Percentiles rank a stretch among this genome's conserved stretches.
Evolutionary conservation across 2,329 filamentous ascomycete genomes (phyloP).

Genomic region (Cercospora sp.): DNA sequence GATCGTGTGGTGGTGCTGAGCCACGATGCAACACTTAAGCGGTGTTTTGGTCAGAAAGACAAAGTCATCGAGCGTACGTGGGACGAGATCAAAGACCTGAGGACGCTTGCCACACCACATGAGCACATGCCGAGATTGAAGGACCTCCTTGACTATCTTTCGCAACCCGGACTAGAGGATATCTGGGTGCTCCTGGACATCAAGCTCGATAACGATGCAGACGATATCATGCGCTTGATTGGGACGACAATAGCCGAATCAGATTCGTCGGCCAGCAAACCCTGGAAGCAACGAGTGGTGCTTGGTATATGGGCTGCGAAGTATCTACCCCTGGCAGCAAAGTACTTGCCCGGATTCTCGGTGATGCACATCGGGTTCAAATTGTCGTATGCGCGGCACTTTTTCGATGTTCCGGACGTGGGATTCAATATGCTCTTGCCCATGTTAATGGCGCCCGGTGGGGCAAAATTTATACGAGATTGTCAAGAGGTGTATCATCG

Average conservation of each 20-base stretch:
- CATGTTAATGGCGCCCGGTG: conserved; percentile 67
- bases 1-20: conserved; percentile 79
- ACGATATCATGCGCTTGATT: conserved; percentile 69
- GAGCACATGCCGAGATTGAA: conserved; percentile 70
- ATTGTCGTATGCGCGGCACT: conserved; percentile 66
- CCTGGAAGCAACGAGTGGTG: conserved; percentile 73
- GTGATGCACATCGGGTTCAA: conserved; percentile 70
- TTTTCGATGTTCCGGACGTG: conserved; percentile 66
- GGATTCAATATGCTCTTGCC: conserved; percentile 76
- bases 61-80: conserved; percentile 76
- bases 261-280: conserved; percentile 33
- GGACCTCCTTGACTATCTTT: conserved; percentile 73
- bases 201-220: conserved; percentile 74
- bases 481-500: conserved; percentile 48
- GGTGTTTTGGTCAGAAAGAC: conserved; percentile 76
- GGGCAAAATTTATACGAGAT: conserved; percentile 62
- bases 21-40: conserved; percentile 69
- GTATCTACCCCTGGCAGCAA: conserved; percentile 64
- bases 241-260: conserved; percentile 58
- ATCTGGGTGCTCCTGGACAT: conserved; percentile 87
- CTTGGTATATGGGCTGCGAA: conserved; percentile 81
- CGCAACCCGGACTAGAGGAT: conserved; percentile 61
- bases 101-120: conserved; percentile 66
- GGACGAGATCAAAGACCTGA: conserved; percentile 67
- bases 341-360: conserved; percentile 63